phyloP scores from a whole-genome alignment of 768 basidiomycete genomes.

The Candolleomyces efflorescens region DNA sequence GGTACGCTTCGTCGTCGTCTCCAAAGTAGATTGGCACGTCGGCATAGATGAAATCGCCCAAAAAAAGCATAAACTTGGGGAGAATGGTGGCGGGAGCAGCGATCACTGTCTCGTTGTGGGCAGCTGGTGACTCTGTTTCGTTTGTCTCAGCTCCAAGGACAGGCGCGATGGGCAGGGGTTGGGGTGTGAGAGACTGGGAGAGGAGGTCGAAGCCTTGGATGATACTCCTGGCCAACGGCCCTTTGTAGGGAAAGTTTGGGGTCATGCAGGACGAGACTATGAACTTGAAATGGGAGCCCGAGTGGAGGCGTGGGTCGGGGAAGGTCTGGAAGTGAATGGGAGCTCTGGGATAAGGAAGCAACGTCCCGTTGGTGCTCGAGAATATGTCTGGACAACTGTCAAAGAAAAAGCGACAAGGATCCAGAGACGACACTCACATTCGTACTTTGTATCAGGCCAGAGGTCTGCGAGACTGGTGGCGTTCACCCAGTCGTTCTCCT shows the following conservation, averaged over 20 bases:
- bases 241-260: constrained; percentile 70
- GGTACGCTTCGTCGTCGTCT: constrained; percentile 53
- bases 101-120: not conserved
- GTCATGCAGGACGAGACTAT: constrained; percentile 62
- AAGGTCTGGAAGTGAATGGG: constrained; percentile 68
- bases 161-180: not conserved
- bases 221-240: constrained; percentile 44
- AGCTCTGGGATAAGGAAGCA: constrained; percentile 44
- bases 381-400: constrained; percentile 33
- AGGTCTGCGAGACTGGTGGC: constrained; percentile 53
- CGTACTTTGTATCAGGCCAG: constrained; percentile 65
- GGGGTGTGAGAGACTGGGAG: constrained; percentile 47
- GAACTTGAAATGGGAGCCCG: constrained; percentile 61
- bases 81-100: not conserved
- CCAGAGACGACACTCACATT: constrained; percentile 44
- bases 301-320: constrained; percentile 59
- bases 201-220: constrained; percentile 67
- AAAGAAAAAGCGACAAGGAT: constrained; percentile 1
- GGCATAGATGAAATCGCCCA: constrained; percentile 76
- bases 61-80: constrained; percentile 56
- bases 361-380: constrained; percentile 37
- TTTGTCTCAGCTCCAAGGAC: constrained; percentile 1
- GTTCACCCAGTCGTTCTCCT: constrained; percentile 54
- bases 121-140: constrained; percentile 6
- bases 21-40: constrained; percentile 66